Conservation (phyloP, 768 basidiomycete species). For the Tricholoma matsutake region DNA sequence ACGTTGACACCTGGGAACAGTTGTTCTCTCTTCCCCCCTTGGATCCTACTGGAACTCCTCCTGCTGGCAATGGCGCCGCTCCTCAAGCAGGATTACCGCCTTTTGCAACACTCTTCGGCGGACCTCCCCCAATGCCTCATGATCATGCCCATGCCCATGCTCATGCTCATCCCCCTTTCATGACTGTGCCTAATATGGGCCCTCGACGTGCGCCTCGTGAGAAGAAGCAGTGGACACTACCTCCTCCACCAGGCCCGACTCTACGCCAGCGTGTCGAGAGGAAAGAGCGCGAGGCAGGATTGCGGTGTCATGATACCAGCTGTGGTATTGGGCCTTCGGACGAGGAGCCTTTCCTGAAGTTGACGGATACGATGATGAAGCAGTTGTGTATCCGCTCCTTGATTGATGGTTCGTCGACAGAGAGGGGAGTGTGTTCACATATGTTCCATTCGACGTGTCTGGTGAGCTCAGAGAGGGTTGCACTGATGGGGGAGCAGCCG, state of each 20-base stretch:
- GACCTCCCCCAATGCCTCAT: not conserved
- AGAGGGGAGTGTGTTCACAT: slow-evolving; percentile 50
- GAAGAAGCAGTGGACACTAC: slow-evolving; percentile 54
- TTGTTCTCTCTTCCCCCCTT: not conserved
- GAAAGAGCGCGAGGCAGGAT: slow-evolving; percentile 66
- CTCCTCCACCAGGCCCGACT: slow-evolving; percentile 64
- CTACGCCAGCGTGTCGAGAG: slow-evolving; percentile 72
- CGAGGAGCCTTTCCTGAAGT: slow-evolving; percentile 53
- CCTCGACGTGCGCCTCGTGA: slow-evolving; percentile 18
- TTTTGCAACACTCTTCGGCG: slow-evolving; percentile 1
- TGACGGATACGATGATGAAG: slow-evolving; percentile 25
- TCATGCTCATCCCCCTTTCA: slow-evolving; percentile 15
- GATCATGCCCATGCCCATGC: not conserved
- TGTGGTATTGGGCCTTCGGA: slow-evolving; percentile 77
- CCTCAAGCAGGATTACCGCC: slow-evolving; percentile 2
- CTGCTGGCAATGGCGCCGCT: not conserved
- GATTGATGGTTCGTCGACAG: slow-evolving; percentile 9
- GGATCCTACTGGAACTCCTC: not conserved
- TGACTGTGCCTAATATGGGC: slow-evolving; percentile 13
- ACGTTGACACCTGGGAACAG: not conserved
- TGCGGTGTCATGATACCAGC: slow-evolving; percentile 68
- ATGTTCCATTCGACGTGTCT: slow-evolving; percentile 71
- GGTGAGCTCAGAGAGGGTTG: slow-evolving; percentile 63
- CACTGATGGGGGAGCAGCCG: slow-evolving; percentile 56
- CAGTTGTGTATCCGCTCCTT: slow-evolving; percentile 37